Evolutionary conservation across 2,329 filamentous ascomycete species (phyloP), one percentile per base, ranked within the genome.

Genomic region (Pyrenochaeta sp.): DNA sequence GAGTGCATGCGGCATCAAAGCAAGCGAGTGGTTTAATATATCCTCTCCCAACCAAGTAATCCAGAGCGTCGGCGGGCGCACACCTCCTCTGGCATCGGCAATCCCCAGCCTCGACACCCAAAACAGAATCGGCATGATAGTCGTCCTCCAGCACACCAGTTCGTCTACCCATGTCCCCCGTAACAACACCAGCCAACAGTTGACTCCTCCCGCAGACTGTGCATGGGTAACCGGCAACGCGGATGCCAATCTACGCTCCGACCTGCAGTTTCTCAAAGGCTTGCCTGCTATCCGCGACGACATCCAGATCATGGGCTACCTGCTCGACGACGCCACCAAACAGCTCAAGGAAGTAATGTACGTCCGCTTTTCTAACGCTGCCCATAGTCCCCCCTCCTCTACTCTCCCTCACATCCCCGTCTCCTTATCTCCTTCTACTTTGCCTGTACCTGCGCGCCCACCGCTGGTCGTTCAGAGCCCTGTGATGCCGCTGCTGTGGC

Each of bases 71-170:
- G 61, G 61, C 0, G 53, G 44, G 0, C 60, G 60, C 1, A 51
- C n/a, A n/a, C n/a, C n/a, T n/a, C n/a, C n/a, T n/a, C n/a, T n/a
- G n/a, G n/a, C n/a, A n/a, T n/a, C n/a, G n/a, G n/a, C n/a, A n/a
- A n/a, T n/a, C n/a, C n/a, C n/a, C n/a, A n/a, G n/a, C n/a, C n/a
- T n/a, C n/a, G n/a, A n/a, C n/a, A n/a, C n/a, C n/a, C n/a, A n/a
- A 0, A 35, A 14, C 6, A 35, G 41, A 2, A 51, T 61, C 13
- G 53, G 56, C 2, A 55, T 63, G 53, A 48, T 65, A 15, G 35
- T 55, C 6, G 39, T 60, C 5, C 35, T 63, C 6, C 60, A 63
- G 9, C 61, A 65, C 31, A 47, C 45, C 4, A 35, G 61, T 58
- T 39, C 35, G 49, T 37, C 4, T 6, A 3, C 26, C 19, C 9